Base-by-base conservation (phyloP, 805 yeast genomes). In the Tetrapisispora arboricola region DNA sequence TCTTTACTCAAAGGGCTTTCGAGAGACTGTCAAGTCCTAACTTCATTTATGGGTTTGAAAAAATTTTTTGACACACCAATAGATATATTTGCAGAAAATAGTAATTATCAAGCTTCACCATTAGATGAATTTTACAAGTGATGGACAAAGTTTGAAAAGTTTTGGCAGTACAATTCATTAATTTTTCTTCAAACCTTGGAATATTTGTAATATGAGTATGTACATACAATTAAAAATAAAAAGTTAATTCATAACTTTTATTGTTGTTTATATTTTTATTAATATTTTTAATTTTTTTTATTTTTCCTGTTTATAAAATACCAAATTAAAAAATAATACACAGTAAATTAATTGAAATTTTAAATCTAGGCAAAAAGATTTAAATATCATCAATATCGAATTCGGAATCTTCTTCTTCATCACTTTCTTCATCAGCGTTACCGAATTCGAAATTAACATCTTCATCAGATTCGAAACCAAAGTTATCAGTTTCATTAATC, bases 371-470 rank as follows among this genome's bases (percentile, higher is more conserved):
- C 15, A 32, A 33, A 21, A 18, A 30, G 36, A 33, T 67, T n/a
- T 76, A 90, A 64, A 90, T 88, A 68, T 92, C 97, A 67, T 90
- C 97, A 60, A 92, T 88, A 70, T 88, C 95, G 64, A 87, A 76
- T 38, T 73, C 78, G 36, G 59, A 71, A 32, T 64, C 71, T 22
- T 65, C 76, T 25, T 72, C 85, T 29, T 80, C 88, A 12, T 75
- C 87, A 19, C 77, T 87, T 41, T 75, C 84, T 44, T 77, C 87
- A 49, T 84, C 86, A 47, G 84, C 95, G 60, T 82, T 88, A 65
- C 96, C 97, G 67, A 92, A 92, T 71, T 90, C 97, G 67, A 90
- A 87, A 77, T 90, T 90, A 64, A 87, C 95, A 57, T 92, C 98
- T 54, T 88, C 97, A 47, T 88, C 97, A 37, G 87, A 94, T 54